Evolutionary conservation across 2,329 filamentous ascomycete genomes (phyloP), one percentile per base, ranked within the genome.

Genomic region (Ascochyta koolunga): DNA sequence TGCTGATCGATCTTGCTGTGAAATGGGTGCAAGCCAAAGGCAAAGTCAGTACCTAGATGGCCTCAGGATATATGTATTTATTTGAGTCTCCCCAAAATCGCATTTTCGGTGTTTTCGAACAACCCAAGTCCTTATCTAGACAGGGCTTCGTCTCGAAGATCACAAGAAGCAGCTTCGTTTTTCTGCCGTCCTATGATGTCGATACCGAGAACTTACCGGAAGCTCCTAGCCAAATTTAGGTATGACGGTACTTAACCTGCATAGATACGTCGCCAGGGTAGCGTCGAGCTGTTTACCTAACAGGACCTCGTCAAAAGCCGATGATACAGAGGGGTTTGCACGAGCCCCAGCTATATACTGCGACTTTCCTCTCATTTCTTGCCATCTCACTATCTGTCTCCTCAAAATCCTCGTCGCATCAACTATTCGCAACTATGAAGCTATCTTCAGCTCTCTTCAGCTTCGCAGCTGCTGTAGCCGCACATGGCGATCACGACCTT

Each of bases 401-500:
- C 35, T 21, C 25, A 3, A 15, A 15, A 22, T 25, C 21, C 5
- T 39, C 21, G 44, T 37, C 29, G 31, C 36, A 46, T 50, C 36
- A 37, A n/a, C 13, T 35, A 24, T 27, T 25, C 35, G 25, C 39
- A 56, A 62, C 19, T 4, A 74, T 73, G 70, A 72, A 65, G 65
- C 36, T 70, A 49, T 61, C 60, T 33, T 56, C 56, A 16, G 42
- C 64, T 24, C 35, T 72, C 42, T 44, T 71, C 33, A 56, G 66
- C 59, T 75, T 82, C 40, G 81, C 79, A 25, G 81, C 82, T 38
- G 64, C 80, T 46, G 85, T 78, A 21, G 71, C 80, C 50, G 86
- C 86, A 48, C 89, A 91, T 66, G 82, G 80, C 43, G 76, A 78
- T 49, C 80, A 86, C 55, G 79, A 78, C 50, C 78, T 84, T 37